Conservation (phyloP, 257 asterid species). For the Perilla frutescens region DNA sequence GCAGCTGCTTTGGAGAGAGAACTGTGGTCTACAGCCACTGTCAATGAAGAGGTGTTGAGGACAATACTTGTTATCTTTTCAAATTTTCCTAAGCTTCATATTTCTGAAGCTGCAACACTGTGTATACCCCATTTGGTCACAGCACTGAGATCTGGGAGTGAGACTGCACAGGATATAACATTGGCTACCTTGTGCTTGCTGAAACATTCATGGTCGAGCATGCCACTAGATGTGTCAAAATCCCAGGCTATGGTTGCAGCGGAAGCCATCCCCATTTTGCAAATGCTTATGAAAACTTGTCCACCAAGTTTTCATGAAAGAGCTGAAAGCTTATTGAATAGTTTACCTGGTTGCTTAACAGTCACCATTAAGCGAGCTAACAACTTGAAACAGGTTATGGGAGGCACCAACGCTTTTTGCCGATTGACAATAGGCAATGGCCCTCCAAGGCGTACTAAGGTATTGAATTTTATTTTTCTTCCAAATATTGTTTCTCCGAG, state of each 20-base stretch:
- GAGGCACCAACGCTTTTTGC: conserved; percentile 81
- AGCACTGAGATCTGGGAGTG: conserved; percentile 73
- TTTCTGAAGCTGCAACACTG: conserved; percentile 74
- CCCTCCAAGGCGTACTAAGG: conserved; percentile 87
- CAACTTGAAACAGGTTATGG: conserved; percentile 72
- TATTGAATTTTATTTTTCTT: conserved; percentile 34
- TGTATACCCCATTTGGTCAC: conserved; percentile 79
- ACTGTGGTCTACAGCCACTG: conserved; percentile 58
- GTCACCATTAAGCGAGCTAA: conserved; percentile 71
- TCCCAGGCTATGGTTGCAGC: conserved; percentile 83
- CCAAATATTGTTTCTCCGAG: not conserved
- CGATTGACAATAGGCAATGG: conserved; percentile 69
- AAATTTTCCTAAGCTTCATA: conserved; percentile 77
- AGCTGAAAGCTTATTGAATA: conserved; percentile 68
- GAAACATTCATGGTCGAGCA: conserved; percentile 81
- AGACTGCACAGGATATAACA: conserved; percentile 68
- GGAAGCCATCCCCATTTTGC: conserved; percentile 84
- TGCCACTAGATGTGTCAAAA: conserved; percentile 76
- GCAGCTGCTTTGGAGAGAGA: conserved; percentile 91
- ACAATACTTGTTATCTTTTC: conserved; percentile 72
- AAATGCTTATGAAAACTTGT: conserved; percentile 63
- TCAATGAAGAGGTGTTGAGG: conserved; percentile 73
- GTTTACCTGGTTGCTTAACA: conserved; percentile 88
- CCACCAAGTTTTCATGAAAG: conserved; percentile 77
- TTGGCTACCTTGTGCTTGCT: conserved; percentile 69